phyloP scores from a whole-genome alignment of 768 basidiomycete genomes.

The Mycena alexandri region DNA sequence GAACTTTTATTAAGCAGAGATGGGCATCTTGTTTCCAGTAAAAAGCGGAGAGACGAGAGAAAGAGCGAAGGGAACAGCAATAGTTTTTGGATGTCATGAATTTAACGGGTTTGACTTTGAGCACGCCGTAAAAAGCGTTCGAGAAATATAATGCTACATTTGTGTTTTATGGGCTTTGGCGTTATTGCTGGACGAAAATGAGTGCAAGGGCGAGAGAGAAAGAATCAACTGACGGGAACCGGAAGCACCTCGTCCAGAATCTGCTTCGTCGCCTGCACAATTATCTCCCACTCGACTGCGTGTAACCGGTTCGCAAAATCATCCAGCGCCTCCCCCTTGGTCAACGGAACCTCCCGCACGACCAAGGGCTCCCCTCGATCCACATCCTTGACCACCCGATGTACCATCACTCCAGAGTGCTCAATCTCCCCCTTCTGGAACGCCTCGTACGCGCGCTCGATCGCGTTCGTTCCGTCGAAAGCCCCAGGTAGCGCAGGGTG shows the following conservation, averaged over 20 bases:
- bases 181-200: constrained; percentile 2
- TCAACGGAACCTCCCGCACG: constrained; percentile 81
- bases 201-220: neutral
- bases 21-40: no score
- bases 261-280: constrained; percentile 86
- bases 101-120: no score
- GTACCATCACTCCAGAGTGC: constrained; percentile 91
- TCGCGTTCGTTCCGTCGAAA: constrained; percentile 96
- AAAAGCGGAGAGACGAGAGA: no score
- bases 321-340: constrained; percentile 77
- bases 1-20: no score
- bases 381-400: constrained; percentile 92
- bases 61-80: neutral
- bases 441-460: constrained; percentile 90
- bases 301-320: constrained; percentile 85
- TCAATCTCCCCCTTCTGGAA: constrained; percentile 86
- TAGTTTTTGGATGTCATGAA: neutral
- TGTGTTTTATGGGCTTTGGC: neutral
- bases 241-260: constrained; percentile 66
- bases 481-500: constrained; percentile 96
- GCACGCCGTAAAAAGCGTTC: no score
- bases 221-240: constrained; percentile 19
- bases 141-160: constrained; percentile 18
- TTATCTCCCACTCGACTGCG: constrained; percentile 86
- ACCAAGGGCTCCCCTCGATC: constrained; percentile 92